A percentile compares a stretch with the other conserved stretches of the same genome.
Conservation (phyloP, 305 asterid species). For the Ajuga reptans region DNA sequence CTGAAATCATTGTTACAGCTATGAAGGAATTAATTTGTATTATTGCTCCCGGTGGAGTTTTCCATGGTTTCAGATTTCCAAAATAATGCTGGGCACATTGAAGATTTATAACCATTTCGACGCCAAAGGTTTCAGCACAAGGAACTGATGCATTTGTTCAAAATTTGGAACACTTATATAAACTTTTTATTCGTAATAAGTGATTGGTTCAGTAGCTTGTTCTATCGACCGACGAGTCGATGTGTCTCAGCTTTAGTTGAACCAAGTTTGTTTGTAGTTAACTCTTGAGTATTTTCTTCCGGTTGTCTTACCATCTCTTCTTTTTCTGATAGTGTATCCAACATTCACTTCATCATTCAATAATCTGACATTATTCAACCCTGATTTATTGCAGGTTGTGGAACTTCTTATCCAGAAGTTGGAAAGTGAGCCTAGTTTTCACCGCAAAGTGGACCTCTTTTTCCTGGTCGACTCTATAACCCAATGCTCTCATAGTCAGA, state of each 20-base stretch:
- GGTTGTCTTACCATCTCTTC: background rate
- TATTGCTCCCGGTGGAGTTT: background rate
- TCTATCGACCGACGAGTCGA: background rate
- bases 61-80: background rate
- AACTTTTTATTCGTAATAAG: background rate
- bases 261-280: background rate
- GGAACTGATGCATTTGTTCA: background rate
- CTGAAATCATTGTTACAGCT: background rate
- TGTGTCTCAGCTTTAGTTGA: background rate
- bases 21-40: background rate
- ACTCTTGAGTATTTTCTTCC: background rate
- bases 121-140: background rate
- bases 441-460: slow-evolving; percentile 80
- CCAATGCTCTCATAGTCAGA: slow-evolving; percentile 89
- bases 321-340: background rate
- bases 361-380: slow-evolving; percentile 18
- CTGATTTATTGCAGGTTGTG: slow-evolving; percentile 56
- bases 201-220: background rate
- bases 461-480: slow-evolving; percentile 93
- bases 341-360: slow-evolving; percentile 10
- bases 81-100: background rate
- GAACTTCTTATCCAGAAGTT: slow-evolving; percentile 79
- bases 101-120: background rate
- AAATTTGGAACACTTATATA: background rate
- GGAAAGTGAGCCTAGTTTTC: slow-evolving; percentile 66